Evolutionary conservation across 140 eudicot genomes (phyloP).

Genomic region (Cichorium intybus): DNA sequence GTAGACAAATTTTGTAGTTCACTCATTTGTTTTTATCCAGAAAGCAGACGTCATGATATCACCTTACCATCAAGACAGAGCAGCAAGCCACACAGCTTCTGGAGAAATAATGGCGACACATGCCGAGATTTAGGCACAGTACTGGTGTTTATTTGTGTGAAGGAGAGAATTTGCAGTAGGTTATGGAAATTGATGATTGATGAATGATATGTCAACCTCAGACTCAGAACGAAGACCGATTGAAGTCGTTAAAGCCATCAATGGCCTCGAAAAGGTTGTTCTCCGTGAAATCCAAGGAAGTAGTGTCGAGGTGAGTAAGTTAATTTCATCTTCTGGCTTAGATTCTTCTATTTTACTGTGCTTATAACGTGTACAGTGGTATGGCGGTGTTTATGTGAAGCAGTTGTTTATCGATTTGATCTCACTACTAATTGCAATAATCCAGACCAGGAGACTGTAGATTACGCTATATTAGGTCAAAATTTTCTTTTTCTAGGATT

Average conservation of each 20-base stretch:
- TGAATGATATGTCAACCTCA: conserved; percentile 19
- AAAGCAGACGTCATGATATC: conserved; percentile 11
- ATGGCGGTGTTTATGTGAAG: neutral
- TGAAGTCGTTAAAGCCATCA: conserved; percentile 56
- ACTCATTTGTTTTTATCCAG: conserved; percentile 18
- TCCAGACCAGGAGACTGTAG: neutral
- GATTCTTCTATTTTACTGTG: neutral
- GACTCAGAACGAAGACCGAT: conserved; percentile 34
- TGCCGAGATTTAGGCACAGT: conserved; percentile 11
- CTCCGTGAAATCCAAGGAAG: conserved; percentile 71
- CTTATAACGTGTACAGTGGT: neutral
- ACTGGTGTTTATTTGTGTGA: neutral
- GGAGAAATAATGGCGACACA: conserved; percentile 23
- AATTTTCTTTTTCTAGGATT: neutral
- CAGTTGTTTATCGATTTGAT: neutral
- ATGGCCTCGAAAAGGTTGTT: conserved; percentile 80
- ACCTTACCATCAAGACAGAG: neutral
- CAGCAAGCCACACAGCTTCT: conserved; percentile 31
- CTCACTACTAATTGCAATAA: neutral
- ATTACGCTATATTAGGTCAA: neutral
- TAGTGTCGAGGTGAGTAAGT: conserved; percentile 65
- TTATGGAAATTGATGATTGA: conserved; percentile 26
- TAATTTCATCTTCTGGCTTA: neutral
- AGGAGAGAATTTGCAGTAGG: conserved; percentile 3
- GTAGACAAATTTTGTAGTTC: neutral